phyloP scores from a whole-genome alignment of 169 alveolate species.

The Cystoisospora suis region DNA sequence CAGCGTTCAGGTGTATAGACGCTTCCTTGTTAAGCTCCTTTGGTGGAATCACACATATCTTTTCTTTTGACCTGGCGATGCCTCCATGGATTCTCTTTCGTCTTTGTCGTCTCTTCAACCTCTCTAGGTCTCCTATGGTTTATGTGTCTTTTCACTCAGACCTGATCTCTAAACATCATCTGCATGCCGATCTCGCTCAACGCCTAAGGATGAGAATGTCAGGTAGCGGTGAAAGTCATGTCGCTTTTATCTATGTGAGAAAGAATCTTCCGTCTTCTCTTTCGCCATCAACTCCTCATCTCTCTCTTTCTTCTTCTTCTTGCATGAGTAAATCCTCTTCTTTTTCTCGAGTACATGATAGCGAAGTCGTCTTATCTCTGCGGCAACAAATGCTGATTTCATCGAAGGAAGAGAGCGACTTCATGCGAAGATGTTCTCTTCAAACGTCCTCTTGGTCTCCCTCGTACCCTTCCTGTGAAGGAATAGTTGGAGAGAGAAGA shows the following conservation, averaged over 20 bases:
- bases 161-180: constrained; percentile 40
- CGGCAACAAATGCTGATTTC: too few species aligned
- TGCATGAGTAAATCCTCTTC: too few species aligned
- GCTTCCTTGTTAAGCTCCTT: constrained; percentile 65
- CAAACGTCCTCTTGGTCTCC: too few species aligned
- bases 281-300: background rate
- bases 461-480: too few species aligned
- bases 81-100: constrained; percentile 69
- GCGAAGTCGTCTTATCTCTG: too few species aligned
- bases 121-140: constrained; percentile 39
- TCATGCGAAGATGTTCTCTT: too few species aligned
- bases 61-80: constrained; percentile 75
- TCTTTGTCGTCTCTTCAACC: constrained; percentile 67
- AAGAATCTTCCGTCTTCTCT: background rate
- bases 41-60: constrained; percentile 70
- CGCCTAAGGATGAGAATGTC: constrained; percentile 60
- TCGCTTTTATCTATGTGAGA: constrained; percentile 50
- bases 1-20: constrained; percentile 66
- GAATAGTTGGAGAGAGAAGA: too few species aligned
- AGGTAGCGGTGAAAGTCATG: constrained; percentile 60
- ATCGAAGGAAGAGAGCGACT: too few species aligned
- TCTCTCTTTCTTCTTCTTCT: too few species aligned
- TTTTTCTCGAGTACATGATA: too few species aligned
- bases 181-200: constrained; percentile 46
- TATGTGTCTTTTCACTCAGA: constrained; percentile 56